Evolutionary conservation across 2,329 filamentous ascomycete species (phyloP).

Genomic region (Delphinella strobiligena): DNA sequence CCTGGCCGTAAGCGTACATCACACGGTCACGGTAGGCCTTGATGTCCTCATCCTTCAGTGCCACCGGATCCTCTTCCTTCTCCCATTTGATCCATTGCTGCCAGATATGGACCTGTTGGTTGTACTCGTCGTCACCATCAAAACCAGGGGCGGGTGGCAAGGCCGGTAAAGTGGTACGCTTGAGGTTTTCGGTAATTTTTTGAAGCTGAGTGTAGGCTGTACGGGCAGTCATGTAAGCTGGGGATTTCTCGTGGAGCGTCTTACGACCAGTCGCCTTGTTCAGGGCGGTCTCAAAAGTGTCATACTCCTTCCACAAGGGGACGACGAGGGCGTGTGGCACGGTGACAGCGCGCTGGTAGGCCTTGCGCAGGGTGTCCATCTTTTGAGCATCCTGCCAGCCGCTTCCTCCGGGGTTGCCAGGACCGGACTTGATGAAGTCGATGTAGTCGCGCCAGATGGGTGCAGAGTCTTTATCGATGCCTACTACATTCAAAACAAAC

Average conservation of each 20-base stretch:
- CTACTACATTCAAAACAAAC: constrained; percentile 79
- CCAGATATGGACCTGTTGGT: constrained; percentile 78
- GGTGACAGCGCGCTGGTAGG: constrained; percentile 80
- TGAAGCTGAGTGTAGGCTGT: constrained; percentile 84
- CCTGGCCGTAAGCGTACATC: constrained; percentile 85
- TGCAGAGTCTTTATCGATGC: constrained; percentile 81
- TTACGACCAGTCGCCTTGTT: constrained; percentile 93
- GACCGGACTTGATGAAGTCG: constrained; percentile 79
- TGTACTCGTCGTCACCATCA: constrained; percentile 74
- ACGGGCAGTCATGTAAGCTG: constrained; percentile 91
- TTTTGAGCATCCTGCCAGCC: constrained; percentile 97
- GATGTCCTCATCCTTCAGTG: constrained; percentile 70
- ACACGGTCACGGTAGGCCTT: constrained; percentile 65
- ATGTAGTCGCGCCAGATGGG: constrained; percentile 91
- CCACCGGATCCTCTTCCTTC: constrained; percentile 70
- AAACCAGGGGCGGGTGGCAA: constrained; percentile 77
- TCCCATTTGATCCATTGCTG: constrained; percentile 93
- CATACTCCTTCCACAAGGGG: constrained; percentile 91
- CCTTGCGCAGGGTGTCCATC: constrained; percentile 85
- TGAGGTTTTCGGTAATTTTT: constrained; percentile 67
- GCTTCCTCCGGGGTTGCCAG: constrained; percentile 66
- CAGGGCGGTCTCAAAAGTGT: constrained; percentile 84
- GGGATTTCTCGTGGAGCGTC: constrained; percentile 83
- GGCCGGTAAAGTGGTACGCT: constrained; percentile 64
- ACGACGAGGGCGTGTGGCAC: constrained; percentile 77